A percentile compares a stretch with the other conserved stretches of the same genome.
These are phyloP conservation scores for Aspergillus sp. DNA, from an alignment of 2,329 filamentous ascomycete genomes.

Conservation along the genomic window DNA sequence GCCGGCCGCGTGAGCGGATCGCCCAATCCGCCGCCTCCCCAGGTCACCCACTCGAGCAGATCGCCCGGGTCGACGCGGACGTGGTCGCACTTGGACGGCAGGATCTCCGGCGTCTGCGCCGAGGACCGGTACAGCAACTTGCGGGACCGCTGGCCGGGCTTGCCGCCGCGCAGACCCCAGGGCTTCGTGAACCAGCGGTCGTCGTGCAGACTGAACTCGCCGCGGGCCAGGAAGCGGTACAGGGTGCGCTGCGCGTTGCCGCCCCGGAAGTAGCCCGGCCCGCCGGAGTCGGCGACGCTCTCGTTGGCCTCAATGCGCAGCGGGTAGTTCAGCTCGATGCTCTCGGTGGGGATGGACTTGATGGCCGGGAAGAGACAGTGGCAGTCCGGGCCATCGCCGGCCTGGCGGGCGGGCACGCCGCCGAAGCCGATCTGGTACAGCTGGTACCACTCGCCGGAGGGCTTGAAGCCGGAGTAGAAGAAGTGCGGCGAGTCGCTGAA, in stretches of 20 bases:
- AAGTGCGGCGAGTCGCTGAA: slow-evolving; percentile 46
- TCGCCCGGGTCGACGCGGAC: slow-evolving; percentile 40
- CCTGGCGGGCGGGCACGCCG: slow-evolving; percentile 41
- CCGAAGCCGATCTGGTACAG: slow-evolving; percentile 46
- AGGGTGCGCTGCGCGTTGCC: slow-evolving; percentile 43
- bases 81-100: slow-evolving; percentile 44
- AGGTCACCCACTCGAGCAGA: slow-evolving; percentile 44
- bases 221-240: slow-evolving; percentile 40
- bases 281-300: slow-evolving; percentile 42
- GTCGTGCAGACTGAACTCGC: slow-evolving; percentile 43
- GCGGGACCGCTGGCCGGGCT: slow-evolving; percentile 36
- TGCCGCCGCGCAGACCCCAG: slow-evolving; percentile 42
- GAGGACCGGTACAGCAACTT: slow-evolving; percentile 37
- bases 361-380: slow-evolving; percentile 46
- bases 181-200: slow-evolving; percentile 45
- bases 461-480: slow-evolving; percentile 45
- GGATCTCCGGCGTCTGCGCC: slow-evolving; percentile 17
- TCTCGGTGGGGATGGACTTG: slow-evolving; percentile 44
- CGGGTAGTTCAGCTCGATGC: slow-evolving; percentile 42
- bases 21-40: slow-evolving; percentile 43
- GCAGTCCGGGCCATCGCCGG: slow-evolving; percentile 43
- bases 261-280: slow-evolving; percentile 41
- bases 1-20: slow-evolving; percentile 40
- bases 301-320: slow-evolving; percentile 44
- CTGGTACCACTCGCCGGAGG: slow-evolving; percentile 42